phyloP scores from a whole-genome alignment of 2,329 filamentous ascomycete genomes.

The Acrocalymma vagum region DNA sequence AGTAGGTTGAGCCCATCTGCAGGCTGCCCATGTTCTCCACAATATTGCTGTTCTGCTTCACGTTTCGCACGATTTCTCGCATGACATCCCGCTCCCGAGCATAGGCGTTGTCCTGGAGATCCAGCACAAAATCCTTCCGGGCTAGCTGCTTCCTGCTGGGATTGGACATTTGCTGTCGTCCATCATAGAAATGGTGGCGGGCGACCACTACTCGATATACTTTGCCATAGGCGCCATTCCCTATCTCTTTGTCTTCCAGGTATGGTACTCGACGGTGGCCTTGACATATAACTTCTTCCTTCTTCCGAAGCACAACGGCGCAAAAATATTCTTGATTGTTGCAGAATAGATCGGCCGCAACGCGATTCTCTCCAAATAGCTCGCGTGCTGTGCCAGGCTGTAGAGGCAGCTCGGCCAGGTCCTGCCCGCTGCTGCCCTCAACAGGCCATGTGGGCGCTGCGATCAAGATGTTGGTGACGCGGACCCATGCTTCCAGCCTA shows the following conservation, averaged over 20 bases:
- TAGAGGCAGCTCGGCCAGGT: no score
- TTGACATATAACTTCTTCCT: constrained; percentile 34
- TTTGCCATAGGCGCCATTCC: constrained; percentile 80
- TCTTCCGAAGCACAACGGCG: constrained; percentile 35
- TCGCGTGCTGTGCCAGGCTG: no score
- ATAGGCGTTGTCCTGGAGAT: constrained; percentile 15
- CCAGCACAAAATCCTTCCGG: constrained; percentile 49
- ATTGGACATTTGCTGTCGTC: constrained; percentile 6
- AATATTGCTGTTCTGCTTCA: constrained; percentile 45
- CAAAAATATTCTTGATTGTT: constrained; percentile 16
- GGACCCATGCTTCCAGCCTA: no score
- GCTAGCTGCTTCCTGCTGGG: constrained; percentile 35
- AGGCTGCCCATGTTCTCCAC: constrained; percentile 48
- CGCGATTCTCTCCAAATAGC: constrained; percentile 2
- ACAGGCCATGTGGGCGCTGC: no score
- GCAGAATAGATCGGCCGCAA: constrained; percentile 33
- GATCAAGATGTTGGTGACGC: no score
- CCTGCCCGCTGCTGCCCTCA: no score
- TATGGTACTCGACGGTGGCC: constrained; percentile 43
- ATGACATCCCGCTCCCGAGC: constrained; percentile 44
- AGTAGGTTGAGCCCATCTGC: constrained; percentile 44
- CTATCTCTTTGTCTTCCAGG: constrained; percentile 38
- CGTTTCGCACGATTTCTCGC: constrained; percentile 44
- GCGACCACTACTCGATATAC: constrained; percentile 86
- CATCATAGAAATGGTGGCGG: constrained; percentile 45